phyloP scores from a whole-genome alignment of 768 basidiomycete species.

The Pseudohyphozyma bogoriensis region DNA sequence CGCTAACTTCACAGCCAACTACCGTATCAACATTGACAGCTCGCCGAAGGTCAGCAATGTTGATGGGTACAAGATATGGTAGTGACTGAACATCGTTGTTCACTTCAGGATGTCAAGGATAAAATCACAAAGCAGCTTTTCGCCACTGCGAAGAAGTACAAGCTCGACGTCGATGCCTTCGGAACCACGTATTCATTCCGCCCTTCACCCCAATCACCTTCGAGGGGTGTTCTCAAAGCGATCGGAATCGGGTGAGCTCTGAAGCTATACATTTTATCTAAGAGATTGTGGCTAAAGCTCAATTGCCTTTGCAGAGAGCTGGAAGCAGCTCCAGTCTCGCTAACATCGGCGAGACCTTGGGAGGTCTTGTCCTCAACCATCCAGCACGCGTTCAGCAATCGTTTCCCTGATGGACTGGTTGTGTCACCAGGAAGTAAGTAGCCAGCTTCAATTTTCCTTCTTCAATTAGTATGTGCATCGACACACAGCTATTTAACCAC shows the following conservation, averaged over 20 bases:
- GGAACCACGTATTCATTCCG: background rate
- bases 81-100: no score
- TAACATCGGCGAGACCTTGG: background rate
- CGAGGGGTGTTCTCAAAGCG: constrained; percentile 30
- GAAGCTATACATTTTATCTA: no score
- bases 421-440: no score
- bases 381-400: constrained; percentile 33
- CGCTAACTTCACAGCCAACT: constrained; percentile 1
- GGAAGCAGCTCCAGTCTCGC: constrained; percentile 6
- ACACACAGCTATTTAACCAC: no score
- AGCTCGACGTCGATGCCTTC: background rate
- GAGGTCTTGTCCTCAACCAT: constrained; percentile 36
- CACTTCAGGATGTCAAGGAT: no score
- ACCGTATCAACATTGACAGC: constrained; percentile 5
- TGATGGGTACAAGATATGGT: background rate
- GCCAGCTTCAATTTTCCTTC: no score
- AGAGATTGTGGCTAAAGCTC: no score
- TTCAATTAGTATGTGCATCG: no score
- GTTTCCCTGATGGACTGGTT: constrained; percentile 30
- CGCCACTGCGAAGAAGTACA: background rate
- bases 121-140: background rate
- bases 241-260: constrained; percentile 10
- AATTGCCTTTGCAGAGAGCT: background rate
- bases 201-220: no score
- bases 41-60: background rate